Evolutionary conservation across 176 grass and related monocot genomes (phyloP).

Genomic region (Areca catechu): DNA sequence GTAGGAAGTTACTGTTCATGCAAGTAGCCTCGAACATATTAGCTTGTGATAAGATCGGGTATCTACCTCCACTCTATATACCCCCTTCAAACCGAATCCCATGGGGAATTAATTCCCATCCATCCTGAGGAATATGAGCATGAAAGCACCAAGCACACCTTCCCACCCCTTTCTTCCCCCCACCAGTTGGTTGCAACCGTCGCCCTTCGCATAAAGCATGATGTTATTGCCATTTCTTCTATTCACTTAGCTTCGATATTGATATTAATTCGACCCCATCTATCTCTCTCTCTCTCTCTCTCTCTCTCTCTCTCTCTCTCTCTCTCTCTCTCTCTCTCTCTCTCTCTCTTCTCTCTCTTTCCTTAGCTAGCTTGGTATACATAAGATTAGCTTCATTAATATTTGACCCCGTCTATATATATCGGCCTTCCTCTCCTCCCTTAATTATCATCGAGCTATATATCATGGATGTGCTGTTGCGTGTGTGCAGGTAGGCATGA

Average conservation of each 20-base stretch:
- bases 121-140: background rate
- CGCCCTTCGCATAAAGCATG: background rate
- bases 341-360: no score
- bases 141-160: background rate
- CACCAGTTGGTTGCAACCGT: background rate
- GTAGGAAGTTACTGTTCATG: background rate
- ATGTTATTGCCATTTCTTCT: background rate
- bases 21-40: background rate
- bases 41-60: background rate
- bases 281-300: background rate
- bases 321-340: background rate
- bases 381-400: no score
- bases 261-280: background rate
- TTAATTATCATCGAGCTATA: no score
- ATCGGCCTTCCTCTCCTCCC: background rate
- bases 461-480: no score
- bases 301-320: background rate
- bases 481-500: no score
- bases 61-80: no score
- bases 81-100: no score
- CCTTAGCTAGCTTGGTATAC: no score
- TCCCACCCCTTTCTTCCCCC: background rate
- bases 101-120: background rate
- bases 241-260: background rate
- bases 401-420: no score